Evolutionary conservation across 1,284 basidiomycete species (phyloP).

Genomic region (Fomitopsis pinicola): DNA sequence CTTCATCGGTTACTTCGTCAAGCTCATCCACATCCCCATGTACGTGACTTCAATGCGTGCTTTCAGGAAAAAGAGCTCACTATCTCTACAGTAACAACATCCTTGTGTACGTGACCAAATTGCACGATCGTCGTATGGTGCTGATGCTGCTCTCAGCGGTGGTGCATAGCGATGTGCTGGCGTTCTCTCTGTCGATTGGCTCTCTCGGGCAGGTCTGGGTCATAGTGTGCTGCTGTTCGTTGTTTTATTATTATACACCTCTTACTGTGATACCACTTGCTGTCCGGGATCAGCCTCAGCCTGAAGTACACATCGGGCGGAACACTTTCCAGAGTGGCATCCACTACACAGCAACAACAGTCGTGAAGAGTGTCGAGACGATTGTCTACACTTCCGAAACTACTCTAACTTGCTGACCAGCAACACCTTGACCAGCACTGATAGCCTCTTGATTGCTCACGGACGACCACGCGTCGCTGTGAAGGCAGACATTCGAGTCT

Average conservation of each 20-base stretch:
- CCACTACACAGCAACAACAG: too few relatives aligned
- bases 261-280: not conserved
- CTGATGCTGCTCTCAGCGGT: conserved; percentile 30
- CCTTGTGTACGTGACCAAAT: conserved; percentile 70
- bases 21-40: conserved; percentile 96
- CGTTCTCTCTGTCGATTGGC: conserved; percentile 6
- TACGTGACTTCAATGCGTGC: conserved; percentile 38
- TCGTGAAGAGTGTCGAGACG: not conserved
- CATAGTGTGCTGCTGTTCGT: not conserved
- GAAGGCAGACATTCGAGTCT: too few relatives aligned
- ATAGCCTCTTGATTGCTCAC: too few relatives aligned
- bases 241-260: not conserved
- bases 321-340: not conserved
- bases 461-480: too few relatives aligned
- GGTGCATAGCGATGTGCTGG: conserved; percentile 48
- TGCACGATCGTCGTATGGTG: not conserved
- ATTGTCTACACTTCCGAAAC: too few relatives aligned
- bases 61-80: conserved; percentile 19
- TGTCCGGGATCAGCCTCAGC: not conserved
- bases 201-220: not conserved
- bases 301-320: not conserved
- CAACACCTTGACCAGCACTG: too few relatives aligned
- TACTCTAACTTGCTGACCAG: too few relatives aligned
- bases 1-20: conserved; percentile 96
- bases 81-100: conserved; percentile 76